Conservation (phyloP, 2,329 filamentous ascomycete genomes). For the Zymoseptoria brevis region DNA sequence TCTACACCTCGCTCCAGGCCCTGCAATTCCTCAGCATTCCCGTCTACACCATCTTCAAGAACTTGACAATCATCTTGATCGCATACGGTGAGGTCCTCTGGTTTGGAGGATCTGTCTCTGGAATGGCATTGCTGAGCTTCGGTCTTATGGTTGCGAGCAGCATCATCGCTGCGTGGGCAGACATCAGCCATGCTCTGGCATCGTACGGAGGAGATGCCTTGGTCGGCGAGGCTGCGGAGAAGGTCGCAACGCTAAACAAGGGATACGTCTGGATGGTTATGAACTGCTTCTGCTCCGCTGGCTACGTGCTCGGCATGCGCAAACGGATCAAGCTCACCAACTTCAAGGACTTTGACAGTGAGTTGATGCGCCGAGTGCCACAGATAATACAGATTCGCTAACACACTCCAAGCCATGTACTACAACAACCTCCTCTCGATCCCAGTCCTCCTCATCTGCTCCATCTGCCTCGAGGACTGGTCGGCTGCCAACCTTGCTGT, state of each 20-base stretch:
- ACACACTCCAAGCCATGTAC: constrained; percentile 69
- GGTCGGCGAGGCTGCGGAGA: constrained; percentile 52
- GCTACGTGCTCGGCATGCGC: constrained; percentile 86
- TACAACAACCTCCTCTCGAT: constrained; percentile 99
- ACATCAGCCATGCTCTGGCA: constrained; percentile 73
- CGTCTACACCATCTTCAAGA: constrained; percentile 99
- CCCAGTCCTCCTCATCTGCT: constrained; percentile 75
- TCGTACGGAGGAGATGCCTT: constrained; percentile 43
- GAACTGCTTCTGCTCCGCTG: constrained; percentile 90
- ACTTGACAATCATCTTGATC: constrained; percentile 96
- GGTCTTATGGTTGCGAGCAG: constrained; percentile 95
- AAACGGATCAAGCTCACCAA: constrained; percentile 99
- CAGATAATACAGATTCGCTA: not conserved
- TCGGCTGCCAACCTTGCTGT: constrained; percentile 69
- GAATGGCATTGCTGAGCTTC: constrained; percentile 84
- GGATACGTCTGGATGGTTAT: constrained; percentile 97
- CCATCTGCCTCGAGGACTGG: constrained; percentile 86
- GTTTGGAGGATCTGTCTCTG: constrained; percentile 89
- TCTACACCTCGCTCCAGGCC: constrained; percentile 94
- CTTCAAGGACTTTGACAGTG: constrained; percentile 99
- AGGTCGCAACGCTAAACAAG: constrained; percentile 82
- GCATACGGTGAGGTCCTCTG: constrained; percentile 97
- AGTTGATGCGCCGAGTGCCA: constrained; percentile 36
- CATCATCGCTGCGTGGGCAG: constrained; percentile 91
- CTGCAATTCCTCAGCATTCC: constrained; percentile 94